Evolutionary conservation across 208 protist species (phyloP).

Genomic region (Leishmania gerbilli): DNA sequence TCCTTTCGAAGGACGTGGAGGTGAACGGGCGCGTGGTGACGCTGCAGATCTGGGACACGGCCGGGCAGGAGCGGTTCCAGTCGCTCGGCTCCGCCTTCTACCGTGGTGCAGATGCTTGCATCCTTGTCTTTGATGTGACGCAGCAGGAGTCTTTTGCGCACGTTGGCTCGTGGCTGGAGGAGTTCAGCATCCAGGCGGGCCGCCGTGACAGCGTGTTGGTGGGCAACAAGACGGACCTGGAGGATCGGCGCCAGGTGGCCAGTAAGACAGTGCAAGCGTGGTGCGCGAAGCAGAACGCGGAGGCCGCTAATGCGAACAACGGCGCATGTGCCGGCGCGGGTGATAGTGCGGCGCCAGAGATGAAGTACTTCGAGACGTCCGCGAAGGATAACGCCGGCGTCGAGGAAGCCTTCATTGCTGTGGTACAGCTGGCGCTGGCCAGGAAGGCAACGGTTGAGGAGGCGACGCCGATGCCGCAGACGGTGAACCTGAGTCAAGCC

Average conservation of each 20-base stretch:
- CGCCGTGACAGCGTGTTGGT: slow-evolving; percentile 98
- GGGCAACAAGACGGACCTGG: slow-evolving; percentile 99
- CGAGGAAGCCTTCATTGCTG: slow-evolving; percentile 96
- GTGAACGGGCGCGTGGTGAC: slow-evolving; percentile 97
- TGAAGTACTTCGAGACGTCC: slow-evolving; percentile 98
- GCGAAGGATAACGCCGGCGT: slow-evolving; percentile 98
- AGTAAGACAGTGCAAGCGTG: slow-evolving; percentile 95
- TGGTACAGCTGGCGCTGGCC: slow-evolving; percentile 72
- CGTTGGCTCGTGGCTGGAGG: slow-evolving; percentile 97
- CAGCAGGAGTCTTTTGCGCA: slow-evolving; percentile 86
- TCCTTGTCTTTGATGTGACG: slow-evolving; percentile 92
- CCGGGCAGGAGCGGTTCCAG: slow-evolving; percentile 99
- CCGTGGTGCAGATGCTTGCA: slow-evolving; percentile 98
- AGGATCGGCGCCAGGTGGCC: slow-evolving; percentile 92
- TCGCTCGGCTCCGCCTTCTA: slow-evolving; percentile 99
- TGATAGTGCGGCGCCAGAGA: slow-evolving; percentile 41
- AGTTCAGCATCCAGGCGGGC: slow-evolving; percentile 97
- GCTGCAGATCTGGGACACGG: slow-evolving; percentile 96
- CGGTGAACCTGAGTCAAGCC: slow-evolving; percentile 64
- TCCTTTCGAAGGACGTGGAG: slow-evolving; percentile 98
- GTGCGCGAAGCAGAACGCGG: slow-evolving; percentile 89
- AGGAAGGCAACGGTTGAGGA: slow-evolving; percentile 70
- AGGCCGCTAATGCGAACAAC: slow-evolving; percentile 39
- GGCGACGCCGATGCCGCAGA: slow-evolving; percentile 59
- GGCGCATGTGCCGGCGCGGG: slow-evolving; percentile 8